A percentile compares a stretch with the other conserved stretches of the same genome.
Evolutionary conservation across 805 yeast genomes (phyloP).

Genomic region (Kuraishia cidri): DNA sequence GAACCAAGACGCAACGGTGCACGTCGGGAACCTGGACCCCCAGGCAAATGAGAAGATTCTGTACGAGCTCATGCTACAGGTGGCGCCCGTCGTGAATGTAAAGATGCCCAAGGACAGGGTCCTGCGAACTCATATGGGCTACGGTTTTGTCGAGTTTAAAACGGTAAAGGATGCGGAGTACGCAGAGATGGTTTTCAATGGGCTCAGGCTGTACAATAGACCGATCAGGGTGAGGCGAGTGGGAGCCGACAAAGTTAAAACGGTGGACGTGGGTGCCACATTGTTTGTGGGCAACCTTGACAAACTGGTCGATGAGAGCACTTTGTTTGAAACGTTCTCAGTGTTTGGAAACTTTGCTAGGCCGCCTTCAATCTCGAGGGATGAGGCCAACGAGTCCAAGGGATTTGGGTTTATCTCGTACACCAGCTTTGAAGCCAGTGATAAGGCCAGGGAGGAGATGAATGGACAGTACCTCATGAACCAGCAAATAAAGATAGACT

Average conservation of each 20-base stretch:
- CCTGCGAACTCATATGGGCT: conserved; percentile 69
- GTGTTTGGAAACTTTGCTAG: conserved; percentile 57
- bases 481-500: conserved; percentile 47
- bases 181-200: conserved; percentile 49
- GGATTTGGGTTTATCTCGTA: conserved; percentile 64
- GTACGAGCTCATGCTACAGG: conserved; percentile 78
- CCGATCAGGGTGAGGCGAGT: conserved; percentile 50
- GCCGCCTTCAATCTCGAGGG: conserved; percentile 42
- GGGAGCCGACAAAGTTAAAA: conserved; percentile 15
- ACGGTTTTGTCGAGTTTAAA: conserved; percentile 74
- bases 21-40: conserved; percentile 77
- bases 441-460: conserved; percentile 61
- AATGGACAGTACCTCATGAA: conserved; percentile 66
- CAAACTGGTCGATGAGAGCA: conserved; percentile 52
- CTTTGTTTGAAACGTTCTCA: conserved; percentile 47
- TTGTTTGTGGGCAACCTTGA: conserved; percentile 54
- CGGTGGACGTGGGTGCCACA: conserved; percentile 35
- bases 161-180: conserved; percentile 60
- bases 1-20: conserved; percentile 57
- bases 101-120: conserved; percentile 77
- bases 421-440: conserved; percentile 59
- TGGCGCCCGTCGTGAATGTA: conserved; percentile 66
- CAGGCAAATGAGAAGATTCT: conserved; percentile 62
- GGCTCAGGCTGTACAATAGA: conserved; percentile 53
- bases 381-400: conserved; percentile 37